phyloP scores from a whole-genome alignment of 768 basidiomycete genomes.

The Lentinula sp. region DNA sequence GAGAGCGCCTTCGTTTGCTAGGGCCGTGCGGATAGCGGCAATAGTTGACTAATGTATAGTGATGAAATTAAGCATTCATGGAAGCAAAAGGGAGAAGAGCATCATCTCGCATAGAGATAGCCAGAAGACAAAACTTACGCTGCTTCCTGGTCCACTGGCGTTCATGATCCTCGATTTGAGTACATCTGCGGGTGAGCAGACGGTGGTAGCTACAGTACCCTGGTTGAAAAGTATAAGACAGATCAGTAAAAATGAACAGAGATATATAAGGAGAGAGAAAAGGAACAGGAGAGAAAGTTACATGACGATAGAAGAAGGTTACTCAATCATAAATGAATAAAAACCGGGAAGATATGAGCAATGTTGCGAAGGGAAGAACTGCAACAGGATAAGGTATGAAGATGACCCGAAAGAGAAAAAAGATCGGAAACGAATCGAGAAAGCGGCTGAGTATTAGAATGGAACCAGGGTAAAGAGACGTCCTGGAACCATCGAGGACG shows the following conservation, averaged over 20 bases:
- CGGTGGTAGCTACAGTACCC: constrained; percentile 86
- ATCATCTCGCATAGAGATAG: no score
- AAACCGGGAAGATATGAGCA: no score
- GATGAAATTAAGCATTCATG: not conserved
- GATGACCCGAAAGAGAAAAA: no score
- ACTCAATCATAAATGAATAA: no score
- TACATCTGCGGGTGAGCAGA: constrained; percentile 87
- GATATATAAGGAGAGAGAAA: not conserved
- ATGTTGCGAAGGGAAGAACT: no score
- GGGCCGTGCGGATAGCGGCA: constrained; percentile 58
- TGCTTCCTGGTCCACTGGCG: constrained; percentile 75
- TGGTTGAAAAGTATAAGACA: constrained; percentile 14
- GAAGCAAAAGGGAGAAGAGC: no score
- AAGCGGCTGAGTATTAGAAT: no score
- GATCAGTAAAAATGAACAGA: not conserved
- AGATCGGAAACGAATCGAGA: no score
- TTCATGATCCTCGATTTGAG: constrained; percentile 87
- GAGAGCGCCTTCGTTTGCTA: constrained; percentile 72
- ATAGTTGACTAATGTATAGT: constrained; percentile 52
- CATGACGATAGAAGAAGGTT: not conserved
- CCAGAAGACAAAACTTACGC: constrained; percentile 30
- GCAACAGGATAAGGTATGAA: no score
- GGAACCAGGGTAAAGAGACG: not conserved
- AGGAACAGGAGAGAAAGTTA: not conserved
- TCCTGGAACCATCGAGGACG: not conserved